phyloP scores from a whole-genome alignment of 2,329 filamentous ascomycete species.

The Fusarium austroafricanum region DNA sequence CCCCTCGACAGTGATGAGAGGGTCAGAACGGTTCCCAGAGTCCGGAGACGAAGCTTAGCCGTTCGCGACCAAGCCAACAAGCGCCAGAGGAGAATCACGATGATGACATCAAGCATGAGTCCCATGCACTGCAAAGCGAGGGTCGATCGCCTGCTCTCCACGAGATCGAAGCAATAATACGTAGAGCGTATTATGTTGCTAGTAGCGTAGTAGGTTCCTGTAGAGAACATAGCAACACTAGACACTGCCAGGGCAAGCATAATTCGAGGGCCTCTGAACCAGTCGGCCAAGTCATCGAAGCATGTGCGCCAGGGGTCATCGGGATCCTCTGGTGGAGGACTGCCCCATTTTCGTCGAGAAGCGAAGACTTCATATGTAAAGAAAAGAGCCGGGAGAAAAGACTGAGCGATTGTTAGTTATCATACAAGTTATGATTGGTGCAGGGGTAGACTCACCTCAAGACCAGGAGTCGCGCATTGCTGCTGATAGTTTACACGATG shows the following conservation, averaged over 20 bases:
- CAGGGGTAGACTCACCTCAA: conserved; percentile 55
- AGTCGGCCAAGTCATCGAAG: conserved; percentile 60
- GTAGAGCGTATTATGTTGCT: conserved; percentile 59
- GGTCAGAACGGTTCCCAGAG: conserved; percentile 57
- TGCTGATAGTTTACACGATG: conserved; percentile 59
- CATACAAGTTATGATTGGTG: background rate
- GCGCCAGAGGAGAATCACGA: conserved; percentile 63
- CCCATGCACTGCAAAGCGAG: conserved; percentile 58
- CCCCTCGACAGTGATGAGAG: conserved; percentile 55
- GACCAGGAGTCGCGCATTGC: conserved; percentile 62
- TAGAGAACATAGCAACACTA: conserved; percentile 54
- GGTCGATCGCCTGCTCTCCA: conserved; percentile 54
- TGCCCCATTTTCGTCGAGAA: conserved; percentile 47
- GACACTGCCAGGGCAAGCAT: conserved; percentile 52
- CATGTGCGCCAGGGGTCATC: conserved; percentile 62
- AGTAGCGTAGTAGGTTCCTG: conserved; percentile 56
- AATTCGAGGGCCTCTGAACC: conserved; percentile 58
- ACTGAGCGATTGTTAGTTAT: conserved; percentile 49
- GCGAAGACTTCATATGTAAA: conserved; percentile 59
- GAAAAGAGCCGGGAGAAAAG: conserved; percentile 60
- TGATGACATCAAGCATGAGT: conserved; percentile 59
- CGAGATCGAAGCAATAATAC: conserved; percentile 61
- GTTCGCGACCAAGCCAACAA: conserved; percentile 64
- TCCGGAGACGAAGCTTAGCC: conserved; percentile 59
- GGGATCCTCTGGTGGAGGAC: conserved; percentile 49